Evolutionary conservation across 169 alveolate species (phyloP), one percentile per base, ranked within the genome.

Genomic region (Eimeria falciformis): DNA sequence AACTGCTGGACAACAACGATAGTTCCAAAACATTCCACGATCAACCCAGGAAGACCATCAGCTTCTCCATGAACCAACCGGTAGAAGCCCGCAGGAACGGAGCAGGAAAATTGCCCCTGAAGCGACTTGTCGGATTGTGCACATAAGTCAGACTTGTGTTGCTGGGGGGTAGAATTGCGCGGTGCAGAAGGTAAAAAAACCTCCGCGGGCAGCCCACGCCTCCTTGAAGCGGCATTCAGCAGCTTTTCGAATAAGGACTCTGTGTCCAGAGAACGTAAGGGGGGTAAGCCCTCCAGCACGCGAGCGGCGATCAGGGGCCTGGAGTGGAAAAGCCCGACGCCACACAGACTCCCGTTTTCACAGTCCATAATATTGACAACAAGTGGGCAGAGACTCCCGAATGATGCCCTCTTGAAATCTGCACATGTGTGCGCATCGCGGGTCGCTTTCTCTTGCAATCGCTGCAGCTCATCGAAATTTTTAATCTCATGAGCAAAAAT

Each of bases 41-140:
- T 77, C 17, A 92, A 50, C 2, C 96, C 96, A 14, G 96, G 96
- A 12, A 94, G 69, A 17, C 85, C 86, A 43, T 94, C 96, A 2
- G 94, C 92, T 37, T 94, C 96, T 25, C 94, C 83, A 46, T 94
- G 92, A 21, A 94, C 62, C 37, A 94, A 81, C 53, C 96, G 82
- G 58, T 94, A 94, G 50, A 50, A 78, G 37, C 87, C 87, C n/a
- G 71, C 14, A 65, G 46, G 66, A 45, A 75, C 45, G 21, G 85
- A 0, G 27, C 46, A 23, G 2, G 62, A 21, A 50, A 21, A 21
- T 21, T 50, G 23, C 18, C 23, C 62, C 11, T 50, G 62, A 12
- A 50, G 62, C n/a, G n/a, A n/a, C n/a, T n/a, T n/a, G n/a, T n/a
- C 21, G 6, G 58, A 6, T 9, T 47, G 58, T 11, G 29, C 47